Base-by-base conservation (phyloP, 1,284 basidiomycete genomes). In the Trametes hirsuta region DNA sequence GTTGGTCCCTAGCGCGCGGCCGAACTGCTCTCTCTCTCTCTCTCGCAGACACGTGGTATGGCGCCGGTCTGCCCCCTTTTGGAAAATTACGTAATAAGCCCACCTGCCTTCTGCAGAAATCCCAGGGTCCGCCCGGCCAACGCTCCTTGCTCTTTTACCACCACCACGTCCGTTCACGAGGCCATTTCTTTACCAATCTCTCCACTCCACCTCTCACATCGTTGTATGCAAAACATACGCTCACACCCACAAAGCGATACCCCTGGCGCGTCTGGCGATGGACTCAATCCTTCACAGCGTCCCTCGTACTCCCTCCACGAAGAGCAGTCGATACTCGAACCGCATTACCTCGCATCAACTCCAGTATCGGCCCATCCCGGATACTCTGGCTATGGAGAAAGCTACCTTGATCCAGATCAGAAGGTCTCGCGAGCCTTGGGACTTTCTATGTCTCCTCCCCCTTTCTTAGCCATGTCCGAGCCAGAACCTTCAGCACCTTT, bases 381-480 rank as follows among this genome's bases (percentile, higher is more conserved):
- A 12, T 41, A 48, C n/a, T 21, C 21, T 4, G 42, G 9, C 8
- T 22, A 37, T 39, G 30, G 14, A 18, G 12, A 8, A 15, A 44
- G 5, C 36, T 11, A 35, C 39, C 12, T 65, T 14, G 60, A 65
- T 37, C 39, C 41, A 1, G 64, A 65, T 42, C 64, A 65, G 50
- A 30, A 55, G 14, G 14, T 61, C 9, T 63, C 64, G 3, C 46
- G 49, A 22, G 46, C 53, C 15, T 40, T 62, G 14, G 53, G 59
- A 11, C 56, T 53, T 1, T 63, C 58, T 8, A 53, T 54, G 40
- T 56, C 53, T 6, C 53, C 61, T 37, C 55, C 55, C 14, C 30
- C 55, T 2, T 14, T 58, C 15, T 24, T 65, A 4, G 60, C 63
- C 4, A 42, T 56, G 45, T 62, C 63, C 15, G 60, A 54, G 42